Conservation (phyloP, 768 basidiomycete genomes). For the Boletus bicolor region DNA sequence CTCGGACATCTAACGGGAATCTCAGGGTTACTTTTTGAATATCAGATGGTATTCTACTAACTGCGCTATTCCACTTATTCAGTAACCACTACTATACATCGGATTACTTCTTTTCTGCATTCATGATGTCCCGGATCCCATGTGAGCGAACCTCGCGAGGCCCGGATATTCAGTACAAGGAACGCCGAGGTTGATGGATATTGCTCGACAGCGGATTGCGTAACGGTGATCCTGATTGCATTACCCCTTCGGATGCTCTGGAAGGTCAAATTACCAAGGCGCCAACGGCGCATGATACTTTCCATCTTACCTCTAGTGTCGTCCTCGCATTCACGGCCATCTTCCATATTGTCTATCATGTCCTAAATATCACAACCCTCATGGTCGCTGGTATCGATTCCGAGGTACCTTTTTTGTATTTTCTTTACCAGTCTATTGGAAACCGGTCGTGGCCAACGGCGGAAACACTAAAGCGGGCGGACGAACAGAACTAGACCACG, state of each 20-base stretch:
- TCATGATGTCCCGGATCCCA: too few relatives aligned
- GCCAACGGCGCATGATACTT: constrained; percentile 19
- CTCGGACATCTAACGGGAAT: not conserved
- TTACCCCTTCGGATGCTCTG: constrained; percentile 17
- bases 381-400: not conserved
- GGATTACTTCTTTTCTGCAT: too few relatives aligned
- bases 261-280: constrained; percentile 12
- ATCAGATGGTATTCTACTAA: too few relatives aligned
- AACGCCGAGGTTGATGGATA: not conserved
- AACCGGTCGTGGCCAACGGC: too few relatives aligned
- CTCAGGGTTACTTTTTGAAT: not conserved
- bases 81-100: too few relatives aligned
- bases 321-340: constrained; percentile 11
- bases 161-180: not conserved
- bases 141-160: not conserved
- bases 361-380: not conserved
- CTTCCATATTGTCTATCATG: constrained; percentile 4
- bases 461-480: too few relatives aligned
- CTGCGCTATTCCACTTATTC: too few relatives aligned
- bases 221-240: constrained; percentile 9
- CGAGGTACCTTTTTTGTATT: not conserved
- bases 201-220: constrained; percentile 5
- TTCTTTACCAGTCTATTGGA: not conserved
- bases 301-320: constrained; percentile 13
- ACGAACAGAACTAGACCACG: too few relatives aligned